Evolutionary conservation across 371 early-diverging fungal species (phyloP), one percentile per base, ranked within the genome.

Genomic region (Furculomyces boomerangus): DNA sequence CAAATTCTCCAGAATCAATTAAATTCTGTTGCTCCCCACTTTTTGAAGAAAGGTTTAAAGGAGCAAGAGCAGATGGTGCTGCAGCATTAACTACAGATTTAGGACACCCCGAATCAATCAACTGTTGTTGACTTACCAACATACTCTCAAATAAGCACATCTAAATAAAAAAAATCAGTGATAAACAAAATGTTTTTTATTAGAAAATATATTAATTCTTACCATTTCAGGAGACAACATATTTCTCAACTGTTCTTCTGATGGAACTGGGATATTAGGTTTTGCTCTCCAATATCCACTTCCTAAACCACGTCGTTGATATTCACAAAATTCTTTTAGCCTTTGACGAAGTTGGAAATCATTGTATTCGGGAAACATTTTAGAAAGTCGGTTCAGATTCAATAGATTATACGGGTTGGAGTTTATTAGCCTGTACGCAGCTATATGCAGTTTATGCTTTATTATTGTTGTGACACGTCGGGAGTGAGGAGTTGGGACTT

Each of bases 161-260:
- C 35, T 35, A 35, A 10, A 35, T 35, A 35, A 35, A 35, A 35
- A 35, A 35, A 35, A 35, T 35, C 35, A 10, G 35, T 35, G 7
- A 35, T 35, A 35, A 35, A 35, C 7, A 35, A 10, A 35, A 35
- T 10, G 16, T 7, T 35, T 10, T 35, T 35, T 35, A 16, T 7
- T 10, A 35, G 7, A 16, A 35, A 35, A 35, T 35, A n/a, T n/a
- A n/a, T n/a, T n/a, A n/a, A n/a, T n/a, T n/a, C n/a, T n/a, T 35
- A 98, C 76, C 83, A 89, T 91, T 65, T 99, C 99, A 8, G 99
- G 99, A n/a, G 96, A 93, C 0, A 97, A 81, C 68, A 95, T 75
- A 60, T 90, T 90, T 43, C 90, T 75, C 30, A 99, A 63, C 35
- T 95, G 94, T 53, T 99, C 95, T 68, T 99, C 99, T 44, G 66